Evolutionary conservation across 768 basidiomycete genomes (phyloP).

Genomic region (Russula compacta): DNA sequence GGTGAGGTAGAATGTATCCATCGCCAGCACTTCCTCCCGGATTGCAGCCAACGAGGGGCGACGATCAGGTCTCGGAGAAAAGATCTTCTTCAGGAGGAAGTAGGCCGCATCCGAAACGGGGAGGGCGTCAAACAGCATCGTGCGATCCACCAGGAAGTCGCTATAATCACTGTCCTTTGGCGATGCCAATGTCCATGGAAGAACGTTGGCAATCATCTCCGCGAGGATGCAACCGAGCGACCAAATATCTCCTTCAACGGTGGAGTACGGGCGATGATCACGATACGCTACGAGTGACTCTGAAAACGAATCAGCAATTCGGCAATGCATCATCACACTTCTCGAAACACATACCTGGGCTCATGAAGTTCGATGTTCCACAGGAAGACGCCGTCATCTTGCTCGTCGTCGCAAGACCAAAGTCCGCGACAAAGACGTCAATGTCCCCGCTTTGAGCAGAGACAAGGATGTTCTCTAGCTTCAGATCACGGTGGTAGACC

Average conservation of each 20-base stretch:
- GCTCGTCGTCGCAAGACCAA: conserved; percentile 7
- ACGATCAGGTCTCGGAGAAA: conserved; percentile 50
- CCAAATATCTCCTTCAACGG: conserved; percentile 10
- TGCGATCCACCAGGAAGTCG: not conserved
- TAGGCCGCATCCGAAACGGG: conserved; percentile 32
- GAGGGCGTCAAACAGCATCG: not conserved
- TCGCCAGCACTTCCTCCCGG: conserved; percentile 41
- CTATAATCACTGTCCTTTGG: not conserved
- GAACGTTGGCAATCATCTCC: conserved; percentile 6
- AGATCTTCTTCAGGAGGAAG: conserved; percentile 44
- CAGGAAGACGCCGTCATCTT: not conserved
- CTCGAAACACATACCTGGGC: not conserved
- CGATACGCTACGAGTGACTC: not conserved
- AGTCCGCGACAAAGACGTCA: conserved; percentile 3
- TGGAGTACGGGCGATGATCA: not conserved
- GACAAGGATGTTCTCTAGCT: not conserved
- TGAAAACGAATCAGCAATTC: not conserved
- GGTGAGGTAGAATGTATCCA: conserved; percentile 55
- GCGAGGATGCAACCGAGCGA: conserved; percentile 12
- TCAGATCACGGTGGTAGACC: conserved; percentile 1
- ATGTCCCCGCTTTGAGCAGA: not conserved
- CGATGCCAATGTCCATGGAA: not conserved
- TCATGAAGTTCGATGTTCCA: conserved; percentile 6
- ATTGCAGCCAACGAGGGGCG: conserved; percentile 61
- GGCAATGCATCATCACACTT: too few relatives aligned